Evolutionary conservation across 2,329 filamentous ascomycete species (phyloP), one percentile per base, ranked within the genome.

Genomic region (Curvularia spicifera): DNA sequence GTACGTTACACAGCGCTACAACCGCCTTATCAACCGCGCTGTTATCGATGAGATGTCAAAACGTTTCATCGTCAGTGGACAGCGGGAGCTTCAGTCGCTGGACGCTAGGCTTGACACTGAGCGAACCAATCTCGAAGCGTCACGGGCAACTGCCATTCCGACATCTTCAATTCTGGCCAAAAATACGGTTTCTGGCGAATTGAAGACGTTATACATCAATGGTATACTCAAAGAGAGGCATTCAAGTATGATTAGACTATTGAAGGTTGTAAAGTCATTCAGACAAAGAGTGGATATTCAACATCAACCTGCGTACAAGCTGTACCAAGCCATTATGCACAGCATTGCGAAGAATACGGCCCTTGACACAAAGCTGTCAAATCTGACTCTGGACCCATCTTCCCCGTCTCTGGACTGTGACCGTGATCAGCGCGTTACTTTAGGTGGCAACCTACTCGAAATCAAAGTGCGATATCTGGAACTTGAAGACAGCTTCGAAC

Each of bases 21-120:
- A 77, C 47, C 65, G 76, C 12, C 43, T 76, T 5, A 71, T 80
- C 53, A 77, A 76, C 45, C 55, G 71, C 50, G 75, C 74, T 12
- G 68, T 78, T 3, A 73, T 79, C 10, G 76, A 76, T 44, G 72
- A 79, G 51, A 71, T 72, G 61, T 72, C 75, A 1, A 78, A 76
- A 51, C 59, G 71, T 4, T 78, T 79, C 60, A 64, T 79, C 39
- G 67, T 74, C 31, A 70, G 56, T 47, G 68, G 71, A 1, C 61
- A 72, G 35, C 59, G 60, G 20, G 68, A 72, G 29, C 56, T 78
- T 29, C 65, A 64, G 50, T 43, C 58, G 6, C 50, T 26, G 24
- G 24, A 26, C 4, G 24, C 24, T 6, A 26, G 24, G 24, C 24
- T 26, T 26, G 24, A 26, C 24, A 6, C 6, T 78, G 13, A 74